Evolutionary conservation across 2,329 filamentous ascomycete genomes (phyloP).

Genomic region (Chaetomium globosum): DNA sequence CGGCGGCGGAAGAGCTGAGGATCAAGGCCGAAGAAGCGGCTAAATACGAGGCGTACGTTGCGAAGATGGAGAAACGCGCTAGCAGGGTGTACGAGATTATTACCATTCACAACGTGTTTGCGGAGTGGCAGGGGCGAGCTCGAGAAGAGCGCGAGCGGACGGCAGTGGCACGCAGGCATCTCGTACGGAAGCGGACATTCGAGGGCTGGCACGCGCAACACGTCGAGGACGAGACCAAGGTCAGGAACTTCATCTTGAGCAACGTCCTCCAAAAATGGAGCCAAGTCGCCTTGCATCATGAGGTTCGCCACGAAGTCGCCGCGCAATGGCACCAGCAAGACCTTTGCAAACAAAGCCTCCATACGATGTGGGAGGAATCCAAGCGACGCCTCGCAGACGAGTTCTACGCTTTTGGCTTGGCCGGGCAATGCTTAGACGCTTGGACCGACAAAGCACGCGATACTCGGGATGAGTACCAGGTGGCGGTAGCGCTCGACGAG

Average conservation of each 20-base stretch:
- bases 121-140: conserved; percentile 68
- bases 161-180: conserved; percentile 68
- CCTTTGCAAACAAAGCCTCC: conserved; percentile 38
- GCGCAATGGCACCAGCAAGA: conserved; percentile 39
- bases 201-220: conserved; percentile 70
- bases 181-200: conserved; percentile 70
- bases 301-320: conserved; percentile 37
- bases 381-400: conserved; percentile 37
- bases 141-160: conserved; percentile 68
- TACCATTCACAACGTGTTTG: conserved; percentile 65
- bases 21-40: conserved; percentile 27
- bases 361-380: conserved; percentile 41
- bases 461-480: conserved; percentile 23
- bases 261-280: conserved; percentile 40
- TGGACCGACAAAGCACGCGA: conserved; percentile 35
- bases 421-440: conserved; percentile 25
- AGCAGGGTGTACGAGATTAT: conserved; percentile 66
- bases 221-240: conserved; percentile 59
- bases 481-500: conserved; percentile 29
- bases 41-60: conserved; percentile 39
- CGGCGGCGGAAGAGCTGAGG: conserved; percentile 19
- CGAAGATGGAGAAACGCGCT: conserved; percentile 60
- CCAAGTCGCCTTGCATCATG: conserved; percentile 33
- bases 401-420: conserved; percentile 28
- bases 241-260: conserved; percentile 42